These are phyloP conservation scores for Acephala macrosclerotiorum DNA, from an alignment of 2,329 filamentous ascomycete species.

Conservation along the genomic window DNA sequence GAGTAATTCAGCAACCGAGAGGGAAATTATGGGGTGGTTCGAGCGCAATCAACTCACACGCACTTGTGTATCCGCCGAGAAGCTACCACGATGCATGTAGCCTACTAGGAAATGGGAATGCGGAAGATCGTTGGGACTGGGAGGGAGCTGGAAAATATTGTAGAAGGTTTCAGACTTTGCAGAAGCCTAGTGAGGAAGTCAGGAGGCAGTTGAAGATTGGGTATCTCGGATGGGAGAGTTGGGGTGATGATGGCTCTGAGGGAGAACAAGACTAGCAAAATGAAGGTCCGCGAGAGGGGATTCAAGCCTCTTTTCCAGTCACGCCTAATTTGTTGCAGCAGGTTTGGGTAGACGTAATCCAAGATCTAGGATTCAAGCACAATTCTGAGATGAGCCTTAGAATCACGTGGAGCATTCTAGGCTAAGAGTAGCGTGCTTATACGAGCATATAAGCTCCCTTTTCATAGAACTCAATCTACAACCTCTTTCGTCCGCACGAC, in stretches of 20 bases:
- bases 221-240: background rate
- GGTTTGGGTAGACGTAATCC: slow-evolving; percentile 13
- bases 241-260: background rate
- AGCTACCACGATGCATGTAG: slow-evolving; percentile 12
- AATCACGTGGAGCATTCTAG: too few species aligned
- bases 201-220: background rate
- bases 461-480: too few species aligned
- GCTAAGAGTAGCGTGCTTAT: too few species aligned
- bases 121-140: slow-evolving; percentile 10
- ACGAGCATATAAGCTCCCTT: slow-evolving; percentile 45
- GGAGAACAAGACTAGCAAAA: background rate
- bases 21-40: slow-evolving; percentile 45
- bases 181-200: slow-evolving; percentile 5
- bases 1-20: slow-evolving; percentile 10
- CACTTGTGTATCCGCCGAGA: slow-evolving; percentile 7
- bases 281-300: background rate
- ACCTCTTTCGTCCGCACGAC: too few species aligned
- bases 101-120: background rate
- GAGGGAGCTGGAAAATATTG: slow-evolving; percentile 14
- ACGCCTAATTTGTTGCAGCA: slow-evolving; percentile 7
- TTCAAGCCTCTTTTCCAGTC: slow-evolving; percentile 1
- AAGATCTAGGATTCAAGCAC: slow-evolving; percentile 11
- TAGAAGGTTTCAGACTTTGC: slow-evolving; percentile 8
- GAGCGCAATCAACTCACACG: slow-evolving; percentile 46
- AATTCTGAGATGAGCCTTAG: too few species aligned